These are phyloP conservation scores for Lactarius evosmus DNA, from an alignment of 768 basidiomycete genomes.

Conservation along the genomic window DNA sequence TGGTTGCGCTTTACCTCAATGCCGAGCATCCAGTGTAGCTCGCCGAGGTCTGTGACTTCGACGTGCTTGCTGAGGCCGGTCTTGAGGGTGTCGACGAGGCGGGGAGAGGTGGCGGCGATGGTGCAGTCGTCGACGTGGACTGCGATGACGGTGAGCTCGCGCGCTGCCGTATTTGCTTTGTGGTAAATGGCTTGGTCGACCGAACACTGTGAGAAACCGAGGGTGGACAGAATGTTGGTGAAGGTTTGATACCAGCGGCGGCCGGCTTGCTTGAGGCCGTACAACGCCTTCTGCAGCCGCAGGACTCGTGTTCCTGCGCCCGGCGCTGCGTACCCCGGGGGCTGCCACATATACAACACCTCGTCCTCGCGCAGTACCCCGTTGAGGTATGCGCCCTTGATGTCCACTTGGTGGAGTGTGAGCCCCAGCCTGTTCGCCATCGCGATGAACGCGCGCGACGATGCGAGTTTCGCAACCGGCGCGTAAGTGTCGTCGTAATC, in stretches of 20 bases:
- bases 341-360: no score
- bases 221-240: background rate
- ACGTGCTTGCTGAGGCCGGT: no score
- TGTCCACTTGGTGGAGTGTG: conserved; percentile 35
- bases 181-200: conserved; percentile 28
- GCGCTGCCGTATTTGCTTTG: conserved; percentile 15
- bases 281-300: no score
- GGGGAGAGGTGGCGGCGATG: conserved; percentile 17
- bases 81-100: conserved; percentile 6
- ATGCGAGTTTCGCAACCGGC: conserved; percentile 33
- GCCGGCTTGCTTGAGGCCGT: no score
- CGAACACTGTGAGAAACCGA: conserved; percentile 24
- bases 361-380: no score
- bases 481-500: conserved; percentile 42
- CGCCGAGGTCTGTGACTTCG: conserved; percentile 17
- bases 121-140: conserved; percentile 29
- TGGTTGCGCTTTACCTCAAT: conserved; percentile 13
- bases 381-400: no score
- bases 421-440: conserved; percentile 31
- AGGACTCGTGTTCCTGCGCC: no score
- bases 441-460: conserved; percentile 32
- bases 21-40: conserved; percentile 7
- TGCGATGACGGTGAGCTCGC: no score
- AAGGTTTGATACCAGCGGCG: no score
- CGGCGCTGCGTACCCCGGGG: no score